Conservation (phyloP, 441 rosid genomes). For the Rhodomyrtus psidioides region DNA sequence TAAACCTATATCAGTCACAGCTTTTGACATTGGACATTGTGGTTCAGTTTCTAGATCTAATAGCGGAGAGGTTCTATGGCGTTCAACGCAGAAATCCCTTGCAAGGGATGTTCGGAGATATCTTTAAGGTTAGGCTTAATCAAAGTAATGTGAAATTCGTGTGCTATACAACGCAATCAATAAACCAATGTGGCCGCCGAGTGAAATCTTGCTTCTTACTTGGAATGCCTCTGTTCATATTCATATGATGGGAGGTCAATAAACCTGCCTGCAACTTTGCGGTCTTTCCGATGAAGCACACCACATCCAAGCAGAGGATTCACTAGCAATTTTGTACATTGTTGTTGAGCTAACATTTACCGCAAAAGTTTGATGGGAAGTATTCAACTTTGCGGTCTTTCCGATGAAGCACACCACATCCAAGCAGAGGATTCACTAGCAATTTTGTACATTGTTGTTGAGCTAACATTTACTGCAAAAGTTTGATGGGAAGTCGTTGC, state of each 20-base stretch:
- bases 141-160: neutral
- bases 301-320: no score
- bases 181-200: neutral
- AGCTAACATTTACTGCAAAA: neutral
- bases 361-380: no score
- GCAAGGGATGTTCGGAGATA: slow-evolving; percentile 88
- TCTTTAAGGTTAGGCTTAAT: slow-evolving; percentile 52
- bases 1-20: neutral
- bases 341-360: no score
- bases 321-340: no score
- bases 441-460: neutral
- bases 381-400: neutral
- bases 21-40: neutral
- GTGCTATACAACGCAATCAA: neutral
- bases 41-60: slow-evolving; percentile 69
- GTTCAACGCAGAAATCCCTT: slow-evolving; percentile 77
- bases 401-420: neutral
- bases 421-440: neutral
- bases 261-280: neutral
- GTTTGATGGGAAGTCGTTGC: neutral
- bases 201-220: neutral
- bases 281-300: no score
- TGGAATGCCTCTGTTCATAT: neutral
- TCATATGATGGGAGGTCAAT: slow-evolving; percentile 65
- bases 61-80: slow-evolving; percentile 84